phyloP scores from a whole-genome alignment of 2,329 filamentous ascomycete species.

The Incumbomyces lentus region DNA sequence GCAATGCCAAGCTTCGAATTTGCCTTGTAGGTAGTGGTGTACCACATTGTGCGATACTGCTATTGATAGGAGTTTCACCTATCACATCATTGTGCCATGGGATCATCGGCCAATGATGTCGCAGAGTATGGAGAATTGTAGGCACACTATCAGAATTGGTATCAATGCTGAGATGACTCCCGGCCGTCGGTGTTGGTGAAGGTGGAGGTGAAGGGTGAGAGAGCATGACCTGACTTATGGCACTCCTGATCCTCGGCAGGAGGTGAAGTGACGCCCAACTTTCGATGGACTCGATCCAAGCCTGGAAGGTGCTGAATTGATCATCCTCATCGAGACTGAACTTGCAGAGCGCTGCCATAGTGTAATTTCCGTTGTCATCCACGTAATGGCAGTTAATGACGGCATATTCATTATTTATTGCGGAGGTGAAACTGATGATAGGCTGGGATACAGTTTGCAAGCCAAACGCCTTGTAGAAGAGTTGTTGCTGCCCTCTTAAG shows the following conservation, averaged over 20 bases:
- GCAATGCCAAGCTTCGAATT: constrained; percentile 13
- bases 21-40: constrained; percentile 14
- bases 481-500: constrained; percentile 13
- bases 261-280: constrained; percentile 14
- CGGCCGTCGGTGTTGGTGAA: constrained; percentile 13
- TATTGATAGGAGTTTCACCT: constrained; percentile 17
- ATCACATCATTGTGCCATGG: constrained; percentile 16
- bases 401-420: constrained; percentile 13
- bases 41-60: constrained; percentile 17
- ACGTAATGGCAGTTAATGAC: constrained; percentile 17
- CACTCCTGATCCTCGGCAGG: constrained; percentile 14
- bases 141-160: constrained; percentile 14
- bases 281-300: constrained; percentile 19
- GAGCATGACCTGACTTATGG: constrained; percentile 12
- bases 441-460: constrained; percentile 11
- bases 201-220: constrained; percentile 13
- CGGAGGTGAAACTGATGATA: constrained; percentile 16
- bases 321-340: constrained; percentile 15
- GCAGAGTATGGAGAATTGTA: constrained; percentile 13
- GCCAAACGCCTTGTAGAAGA: constrained; percentile 12
- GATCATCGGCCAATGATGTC: constrained; percentile 11
- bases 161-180: constrained; percentile 15
- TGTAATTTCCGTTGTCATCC: constrained; percentile 14
- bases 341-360: constrained; percentile 15
- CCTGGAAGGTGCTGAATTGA: constrained; percentile 14